Percentiles rank a stretch among this genome's conserved stretches.
Evolutionary conservation across 345 rosid species (phyloP).

Genomic region (Toxicodendron radicans): DNA sequence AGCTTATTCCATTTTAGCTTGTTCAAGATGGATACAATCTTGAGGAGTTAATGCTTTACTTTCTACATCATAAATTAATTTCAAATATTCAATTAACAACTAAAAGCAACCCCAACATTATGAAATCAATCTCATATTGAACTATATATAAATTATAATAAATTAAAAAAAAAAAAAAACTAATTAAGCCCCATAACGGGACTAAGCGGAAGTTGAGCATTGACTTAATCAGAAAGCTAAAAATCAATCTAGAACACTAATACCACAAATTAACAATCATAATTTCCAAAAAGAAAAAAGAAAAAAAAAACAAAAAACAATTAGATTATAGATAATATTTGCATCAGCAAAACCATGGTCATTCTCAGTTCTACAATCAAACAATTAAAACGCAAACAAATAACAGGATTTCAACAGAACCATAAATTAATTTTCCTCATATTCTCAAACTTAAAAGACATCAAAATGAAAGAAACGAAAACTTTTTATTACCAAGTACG

Average conservation of each 20-base stretch:
- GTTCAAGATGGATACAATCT: too few species aligned
- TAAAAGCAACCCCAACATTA: too few species aligned
- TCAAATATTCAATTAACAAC: too few species aligned
- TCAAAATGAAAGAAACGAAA: neutral
- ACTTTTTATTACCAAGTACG: slow-evolving; percentile 40
- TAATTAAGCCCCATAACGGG: too few species aligned
- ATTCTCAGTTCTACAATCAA: too few species aligned
- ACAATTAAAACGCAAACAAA: neutral
- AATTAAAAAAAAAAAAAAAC: neutral
- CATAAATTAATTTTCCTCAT: neutral
- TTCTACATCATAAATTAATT: too few species aligned
- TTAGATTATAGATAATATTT: neutral
- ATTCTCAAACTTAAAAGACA: neutral
- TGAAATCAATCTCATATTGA: neutral
- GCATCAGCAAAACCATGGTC: neutral
- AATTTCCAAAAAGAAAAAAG: neutral
- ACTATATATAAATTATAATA: too few species aligned
- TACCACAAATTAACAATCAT: neutral
- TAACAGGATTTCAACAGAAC: neutral
- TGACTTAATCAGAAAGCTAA: too few species aligned
- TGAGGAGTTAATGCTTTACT: too few species aligned
- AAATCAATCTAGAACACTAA: neutral
- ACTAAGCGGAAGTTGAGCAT: too few species aligned
- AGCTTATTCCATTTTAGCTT: too few species aligned
- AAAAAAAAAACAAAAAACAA: too few species aligned